Conservation (phyloP, 2,329 filamentous ascomycete genomes). For the Venturia effusa region DNA sequence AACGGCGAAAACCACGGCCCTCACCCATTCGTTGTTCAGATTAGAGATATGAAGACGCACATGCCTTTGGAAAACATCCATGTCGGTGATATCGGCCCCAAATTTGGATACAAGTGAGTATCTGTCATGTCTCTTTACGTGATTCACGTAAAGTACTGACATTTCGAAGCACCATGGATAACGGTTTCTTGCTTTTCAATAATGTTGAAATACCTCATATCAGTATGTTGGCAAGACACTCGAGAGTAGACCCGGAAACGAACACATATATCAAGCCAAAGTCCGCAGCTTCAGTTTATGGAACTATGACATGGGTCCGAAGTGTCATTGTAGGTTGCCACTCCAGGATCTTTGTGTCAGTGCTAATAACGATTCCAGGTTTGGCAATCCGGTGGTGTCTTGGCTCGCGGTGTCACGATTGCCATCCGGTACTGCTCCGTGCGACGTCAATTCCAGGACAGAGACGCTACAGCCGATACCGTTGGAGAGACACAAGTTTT, state of each 20-base stretch:
- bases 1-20: slow-evolving; percentile 50
- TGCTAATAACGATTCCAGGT: background rate
- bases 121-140: background rate
- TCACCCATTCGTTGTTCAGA: slow-evolving; percentile 68
- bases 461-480: slow-evolving; percentile 48
- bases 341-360: background rate
- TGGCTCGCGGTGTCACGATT: slow-evolving; percentile 68
- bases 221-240: slow-evolving; percentile 54
- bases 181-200: slow-evolving; percentile 69
- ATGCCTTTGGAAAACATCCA: slow-evolving; percentile 58
- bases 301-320: slow-evolving; percentile 65
- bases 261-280: slow-evolving; percentile 57
- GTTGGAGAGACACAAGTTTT: slow-evolving; percentile 62
- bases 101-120: slow-evolving; percentile 59
- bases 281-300: slow-evolving; percentile 59
- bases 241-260: slow-evolving; percentile 55
- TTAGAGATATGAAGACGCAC: slow-evolving; percentile 60
- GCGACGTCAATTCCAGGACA: slow-evolving; percentile 67
- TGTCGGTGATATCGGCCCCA: slow-evolving; percentile 71
- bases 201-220: slow-evolving; percentile 63
- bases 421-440: slow-evolving; percentile 65
- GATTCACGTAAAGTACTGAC: slow-evolving; percentile 18
- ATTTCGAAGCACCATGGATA: slow-evolving; percentile 55
- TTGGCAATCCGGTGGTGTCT: slow-evolving; percentile 53
- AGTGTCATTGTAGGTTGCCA: slow-evolving; percentile 45